phyloP scores from a whole-genome alignment of 495 filamentous ascomycete species.

The Podospora comata region DNA sequence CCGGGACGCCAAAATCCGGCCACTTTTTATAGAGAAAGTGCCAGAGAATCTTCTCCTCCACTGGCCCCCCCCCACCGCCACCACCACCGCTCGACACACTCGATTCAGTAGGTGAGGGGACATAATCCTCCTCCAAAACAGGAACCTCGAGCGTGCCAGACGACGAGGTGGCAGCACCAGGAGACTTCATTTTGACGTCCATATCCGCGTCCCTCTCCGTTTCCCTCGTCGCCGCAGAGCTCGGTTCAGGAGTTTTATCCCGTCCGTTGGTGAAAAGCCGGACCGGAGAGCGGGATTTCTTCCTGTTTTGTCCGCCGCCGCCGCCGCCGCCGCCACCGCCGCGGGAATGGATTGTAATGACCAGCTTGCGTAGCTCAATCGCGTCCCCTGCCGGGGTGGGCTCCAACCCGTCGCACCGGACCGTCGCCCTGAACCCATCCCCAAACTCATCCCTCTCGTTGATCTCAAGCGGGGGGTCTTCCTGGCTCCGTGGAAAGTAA shows the following conservation, averaged over 20 bases:
- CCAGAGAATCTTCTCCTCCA: constrained; percentile 67
- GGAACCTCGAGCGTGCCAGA: background rate
- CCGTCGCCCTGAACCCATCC: constrained; percentile 56
- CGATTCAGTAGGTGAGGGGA: background rate
- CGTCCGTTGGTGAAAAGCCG: background rate
- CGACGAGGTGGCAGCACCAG: background rate
- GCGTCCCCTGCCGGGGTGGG: constrained; percentile 46
- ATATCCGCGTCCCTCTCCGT: constrained; percentile 15
- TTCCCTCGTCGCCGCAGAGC: background rate
- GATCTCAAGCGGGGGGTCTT: constrained; percentile 52
- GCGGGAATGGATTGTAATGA: constrained; percentile 40
- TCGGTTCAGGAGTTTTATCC: constrained; percentile 7
- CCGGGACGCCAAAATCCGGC: constrained; percentile 90
- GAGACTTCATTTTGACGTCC: constrained; percentile 26
- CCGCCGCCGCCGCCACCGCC: background rate
- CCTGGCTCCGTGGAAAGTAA: constrained; percentile 70
- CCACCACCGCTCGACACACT: background rate
- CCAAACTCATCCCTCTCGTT: constrained; percentile 60
- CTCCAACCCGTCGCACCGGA: constrained; percentile 51
- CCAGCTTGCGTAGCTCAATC: constrained; percentile 54
- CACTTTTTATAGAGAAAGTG: constrained; percentile 90
- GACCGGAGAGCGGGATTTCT: background rate
- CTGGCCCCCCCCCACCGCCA: too few relatives aligned
- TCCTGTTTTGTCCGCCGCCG: background rate
- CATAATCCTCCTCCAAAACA: background rate